A percentile compares a stretch with the other conserved stretches of the same genome.
These are phyloP conservation scores for Alternaria sp. DNA, from an alignment of 2,329 filamentous ascomycete genomes.

Conservation along the genomic window DNA sequence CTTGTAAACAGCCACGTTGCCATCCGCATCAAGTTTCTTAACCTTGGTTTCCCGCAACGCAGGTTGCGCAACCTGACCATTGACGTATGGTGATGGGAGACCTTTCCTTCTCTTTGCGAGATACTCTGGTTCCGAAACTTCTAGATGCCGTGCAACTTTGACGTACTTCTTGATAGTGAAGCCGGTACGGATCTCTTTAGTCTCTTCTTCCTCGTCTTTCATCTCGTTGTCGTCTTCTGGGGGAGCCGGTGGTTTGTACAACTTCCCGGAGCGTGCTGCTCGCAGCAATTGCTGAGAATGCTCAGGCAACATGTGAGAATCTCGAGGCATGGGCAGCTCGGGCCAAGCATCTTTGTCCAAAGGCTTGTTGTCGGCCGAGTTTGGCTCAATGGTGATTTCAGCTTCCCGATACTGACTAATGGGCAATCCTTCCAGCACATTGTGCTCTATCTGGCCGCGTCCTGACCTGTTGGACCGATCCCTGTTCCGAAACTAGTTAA, in stretches of 20 bases:
- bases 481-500: constrained; percentile 60
- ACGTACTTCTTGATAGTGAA: constrained; percentile 66
- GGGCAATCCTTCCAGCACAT: constrained; percentile 76
- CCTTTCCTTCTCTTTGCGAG: constrained; percentile 68
- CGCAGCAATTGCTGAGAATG: constrained; percentile 84
- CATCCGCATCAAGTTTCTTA: constrained; percentile 74
- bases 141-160: constrained; percentile 62
- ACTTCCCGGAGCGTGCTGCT: constrained; percentile 76
- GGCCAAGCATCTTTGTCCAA: constrained; percentile 72
- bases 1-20: constrained; percentile 84
- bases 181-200: constrained; percentile 54
- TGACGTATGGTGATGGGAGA: constrained; percentile 55
- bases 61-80: constrained; percentile 27
- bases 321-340: constrained; percentile 87
- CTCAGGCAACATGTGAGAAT: constrained; percentile 76
- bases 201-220: constrained; percentile 52
- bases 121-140: constrained; percentile 66
- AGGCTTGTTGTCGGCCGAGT: constrained; percentile 67
- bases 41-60: constrained; percentile 80
- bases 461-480: constrained; percentile 65
- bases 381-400: constrained; percentile 69
- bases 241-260: constrained; percentile 75
- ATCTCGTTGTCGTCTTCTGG: constrained; percentile 67
- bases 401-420: constrained; percentile 89
- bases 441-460: constrained; percentile 67